Percentiles rank a stretch among this genome's conserved stretches.
Conservation (phyloP, 192 early-diverging fungal genomes). For the Lobulomyces angularis region DNA sequence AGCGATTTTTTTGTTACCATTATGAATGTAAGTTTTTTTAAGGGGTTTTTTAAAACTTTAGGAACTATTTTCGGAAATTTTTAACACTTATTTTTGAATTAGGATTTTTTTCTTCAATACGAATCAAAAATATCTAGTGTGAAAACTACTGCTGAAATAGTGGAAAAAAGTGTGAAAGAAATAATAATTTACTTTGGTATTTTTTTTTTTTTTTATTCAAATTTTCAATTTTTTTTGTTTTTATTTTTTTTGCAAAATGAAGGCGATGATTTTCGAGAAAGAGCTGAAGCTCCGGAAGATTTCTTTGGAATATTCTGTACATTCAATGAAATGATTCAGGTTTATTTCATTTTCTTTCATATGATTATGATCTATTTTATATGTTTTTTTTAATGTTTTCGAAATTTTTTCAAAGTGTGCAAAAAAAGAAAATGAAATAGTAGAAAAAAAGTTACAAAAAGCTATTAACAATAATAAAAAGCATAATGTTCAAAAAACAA, state of each 20-base stretch:
- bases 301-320: constrained; percentile 24
- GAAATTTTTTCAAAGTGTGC: constrained; percentile 1
- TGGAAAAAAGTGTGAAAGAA: constrained; percentile 18
- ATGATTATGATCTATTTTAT: neutral
- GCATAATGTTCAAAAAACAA: constrained; percentile 1
- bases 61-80: too few species aligned
- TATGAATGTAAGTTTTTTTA: too few species aligned
- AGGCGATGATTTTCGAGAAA: constrained; percentile 24
- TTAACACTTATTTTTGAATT: neutral
- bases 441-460: neutral
- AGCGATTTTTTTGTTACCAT: too few species aligned
- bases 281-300: constrained; percentile 18
- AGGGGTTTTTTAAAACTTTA: too few species aligned
- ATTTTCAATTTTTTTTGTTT: too few species aligned
- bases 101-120: constrained; percentile 11
- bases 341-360: constrained; percentile 5
- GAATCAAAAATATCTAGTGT: constrained; percentile 16
- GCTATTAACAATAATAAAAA: neutral
- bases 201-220: constrained; percentile 15
- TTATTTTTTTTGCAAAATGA: too few species aligned
- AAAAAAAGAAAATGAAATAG: constrained; percentile 2
- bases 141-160: constrained; percentile 11
- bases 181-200: constrained; percentile 7
- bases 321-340: constrained; percentile 15
- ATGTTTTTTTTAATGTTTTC: neutral